Evolutionary conservation across 2,329 filamentous ascomycete genomes (phyloP).

Genomic region (Bipolaris victoriae): DNA sequence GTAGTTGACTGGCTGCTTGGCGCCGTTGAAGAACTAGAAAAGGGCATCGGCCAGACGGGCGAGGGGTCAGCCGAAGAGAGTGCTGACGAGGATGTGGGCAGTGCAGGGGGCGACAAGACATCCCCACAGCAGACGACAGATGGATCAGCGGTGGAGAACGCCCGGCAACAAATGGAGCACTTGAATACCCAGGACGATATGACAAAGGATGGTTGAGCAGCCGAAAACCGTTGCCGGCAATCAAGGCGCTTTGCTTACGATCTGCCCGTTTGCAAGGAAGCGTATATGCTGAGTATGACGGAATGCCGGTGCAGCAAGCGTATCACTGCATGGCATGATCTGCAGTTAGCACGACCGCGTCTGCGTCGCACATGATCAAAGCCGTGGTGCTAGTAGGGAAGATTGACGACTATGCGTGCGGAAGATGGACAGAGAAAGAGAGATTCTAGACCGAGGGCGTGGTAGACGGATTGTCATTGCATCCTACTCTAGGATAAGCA

Average conservation of each 20-base stretch:
- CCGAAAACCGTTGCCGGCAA: conserved; percentile 21
- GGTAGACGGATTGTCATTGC: conserved; percentile 10
- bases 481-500: conserved; percentile 7
- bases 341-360: conserved; percentile 8
- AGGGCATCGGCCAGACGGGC: conserved; percentile 44
- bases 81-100: conserved; percentile 27
- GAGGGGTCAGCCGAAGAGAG: conserved; percentile 42
- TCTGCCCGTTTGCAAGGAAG: conserved; percentile 19
- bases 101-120: conserved; percentile 11
- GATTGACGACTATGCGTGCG: neutral
- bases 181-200: conserved; percentile 32
- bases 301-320: conserved; percentile 9
- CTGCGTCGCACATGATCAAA: neutral
- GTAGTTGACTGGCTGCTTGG: conserved; percentile 57
- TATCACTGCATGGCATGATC: conserved; percentile 25
- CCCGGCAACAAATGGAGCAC: conserved; percentile 42
- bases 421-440: neutral
- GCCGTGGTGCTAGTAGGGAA: neutral
- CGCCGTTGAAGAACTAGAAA: conserved; percentile 53
- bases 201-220: conserved; percentile 35
- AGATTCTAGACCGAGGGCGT: neutral
- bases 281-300: conserved; percentile 18
- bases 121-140: conserved; percentile 18
- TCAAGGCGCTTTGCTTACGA: conserved; percentile 34
- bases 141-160: conserved; percentile 32